Conservation (phyloP, 345 rosid genomes). For the Eucalyptus tenuipes region DNA sequence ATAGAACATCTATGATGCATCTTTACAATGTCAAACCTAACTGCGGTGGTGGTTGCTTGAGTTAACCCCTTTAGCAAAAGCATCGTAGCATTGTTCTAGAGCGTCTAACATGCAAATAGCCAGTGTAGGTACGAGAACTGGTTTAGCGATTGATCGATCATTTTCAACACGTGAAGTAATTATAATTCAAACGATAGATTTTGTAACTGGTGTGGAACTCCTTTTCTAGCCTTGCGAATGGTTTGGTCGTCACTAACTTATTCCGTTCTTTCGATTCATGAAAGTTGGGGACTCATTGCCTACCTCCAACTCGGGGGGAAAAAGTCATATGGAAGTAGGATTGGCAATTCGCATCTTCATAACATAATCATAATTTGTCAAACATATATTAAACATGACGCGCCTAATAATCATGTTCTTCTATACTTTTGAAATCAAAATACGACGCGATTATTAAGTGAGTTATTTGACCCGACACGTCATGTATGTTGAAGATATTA, state of each 20-base stretch:
- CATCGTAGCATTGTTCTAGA: background rate
- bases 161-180: background rate
- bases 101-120: background rate
- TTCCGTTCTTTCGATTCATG: background rate
- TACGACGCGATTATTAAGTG: too few relatives aligned
- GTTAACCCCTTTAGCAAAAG: background rate
- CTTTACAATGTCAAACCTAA: background rate
- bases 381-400: background rate
- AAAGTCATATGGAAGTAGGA: background rate
- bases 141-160: background rate
- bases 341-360: background rate
- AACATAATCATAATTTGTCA: background rate
- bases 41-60: fast-evolving
- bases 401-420: background rate
- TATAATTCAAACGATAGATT: background rate
- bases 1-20: fast-evolving
- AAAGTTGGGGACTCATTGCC: background rate
- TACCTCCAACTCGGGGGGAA: background rate
- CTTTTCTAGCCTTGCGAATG: background rate
- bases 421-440: background rate
- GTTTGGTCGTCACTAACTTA: background rate
- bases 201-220: background rate
- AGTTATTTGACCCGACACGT: background rate
- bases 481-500: background rate
- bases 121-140: fast-evolving